These are phyloP conservation scores for Boletus subparvulus DNA, from an alignment of 768 basidiomycete genomes.

Conservation along the genomic window DNA sequence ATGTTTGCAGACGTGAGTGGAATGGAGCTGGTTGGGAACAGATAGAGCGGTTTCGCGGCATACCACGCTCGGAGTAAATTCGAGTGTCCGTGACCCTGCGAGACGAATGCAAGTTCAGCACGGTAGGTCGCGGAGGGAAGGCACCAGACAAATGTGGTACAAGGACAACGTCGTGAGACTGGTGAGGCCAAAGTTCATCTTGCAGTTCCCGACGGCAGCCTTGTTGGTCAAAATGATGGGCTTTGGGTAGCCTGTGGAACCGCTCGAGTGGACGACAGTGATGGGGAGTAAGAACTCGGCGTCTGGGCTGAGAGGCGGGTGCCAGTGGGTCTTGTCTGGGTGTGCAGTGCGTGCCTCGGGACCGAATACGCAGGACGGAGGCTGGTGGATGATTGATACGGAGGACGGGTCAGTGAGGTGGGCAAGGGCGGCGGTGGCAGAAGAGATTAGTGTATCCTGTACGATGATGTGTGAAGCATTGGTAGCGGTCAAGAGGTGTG, in stretches of 20 bases:
- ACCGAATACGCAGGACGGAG: constrained; percentile 17
- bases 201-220: constrained; percentile 35
- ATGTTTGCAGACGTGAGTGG: constrained; percentile 49
- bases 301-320: constrained; percentile 19
- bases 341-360: constrained; percentile 11
- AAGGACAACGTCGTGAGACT: constrained; percentile 31
- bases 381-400: constrained; percentile 24
- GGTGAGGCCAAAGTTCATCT: constrained; percentile 29
- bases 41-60: constrained; percentile 40
- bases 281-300: constrained; percentile 21
- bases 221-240: constrained; percentile 40
- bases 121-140: not conserved
- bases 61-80: constrained; percentile 44
- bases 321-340: constrained; percentile 26
- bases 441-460: constrained; percentile 15
- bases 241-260: constrained; percentile 49
- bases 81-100: constrained; percentile 24
- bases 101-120: not conserved
- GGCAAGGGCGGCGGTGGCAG: constrained; percentile 15
- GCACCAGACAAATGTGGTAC: constrained; percentile 28
- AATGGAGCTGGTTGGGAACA: constrained; percentile 42
- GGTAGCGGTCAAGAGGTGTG: constrained; percentile 39
- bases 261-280: constrained; percentile 29
- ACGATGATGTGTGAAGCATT: constrained; percentile 23
- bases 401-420: constrained; percentile 22